Conservation (phyloP, 2,329 filamentous ascomycete species). For the Diplocarpon rosae region DNA sequence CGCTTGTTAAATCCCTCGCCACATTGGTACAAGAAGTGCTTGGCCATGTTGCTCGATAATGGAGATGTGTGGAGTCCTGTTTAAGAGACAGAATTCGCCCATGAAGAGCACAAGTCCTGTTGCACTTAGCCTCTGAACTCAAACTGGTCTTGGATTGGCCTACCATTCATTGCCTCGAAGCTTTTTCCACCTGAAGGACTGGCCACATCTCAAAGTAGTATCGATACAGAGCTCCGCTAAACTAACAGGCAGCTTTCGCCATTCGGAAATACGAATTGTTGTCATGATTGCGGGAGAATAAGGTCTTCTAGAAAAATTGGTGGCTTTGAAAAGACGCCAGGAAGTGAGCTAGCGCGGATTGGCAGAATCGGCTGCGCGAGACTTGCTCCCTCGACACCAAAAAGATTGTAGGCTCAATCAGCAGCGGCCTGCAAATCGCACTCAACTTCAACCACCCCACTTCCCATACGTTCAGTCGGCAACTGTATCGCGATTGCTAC, state of each 20-base stretch:
- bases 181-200: constrained; percentile 93
- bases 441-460: not conserved
- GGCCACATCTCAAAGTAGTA: constrained; percentile 86
- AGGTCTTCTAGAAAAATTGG: not conserved
- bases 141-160: constrained; percentile 9
- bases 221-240: constrained; percentile 85
- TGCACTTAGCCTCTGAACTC: constrained; percentile 15
- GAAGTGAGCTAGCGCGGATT: not conserved
- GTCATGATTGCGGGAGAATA: constrained; percentile 15
- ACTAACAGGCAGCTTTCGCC: constrained; percentile 76
- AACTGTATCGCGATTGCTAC: constrained; percentile 23
- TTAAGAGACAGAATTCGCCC: constrained; percentile 76
- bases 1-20: constrained; percentile 28
- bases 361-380: not conserved
- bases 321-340: not conserved
- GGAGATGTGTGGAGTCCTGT: constrained; percentile 67
- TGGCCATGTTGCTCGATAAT: constrained; percentile 66
- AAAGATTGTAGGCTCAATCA: constrained; percentile 3
- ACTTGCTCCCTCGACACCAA: not conserved
- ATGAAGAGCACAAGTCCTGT: constrained; percentile 69
- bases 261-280: constrained; percentile 50
- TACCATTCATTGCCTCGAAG: constrained; percentile 76
- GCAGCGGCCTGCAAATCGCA: constrained; percentile 10
- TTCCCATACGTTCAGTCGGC: constrained; percentile 1
- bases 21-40: constrained; percentile 25